Evolutionary conservation across 306 rosid species (phyloP).

Genomic region (Prunus persica): DNA sequence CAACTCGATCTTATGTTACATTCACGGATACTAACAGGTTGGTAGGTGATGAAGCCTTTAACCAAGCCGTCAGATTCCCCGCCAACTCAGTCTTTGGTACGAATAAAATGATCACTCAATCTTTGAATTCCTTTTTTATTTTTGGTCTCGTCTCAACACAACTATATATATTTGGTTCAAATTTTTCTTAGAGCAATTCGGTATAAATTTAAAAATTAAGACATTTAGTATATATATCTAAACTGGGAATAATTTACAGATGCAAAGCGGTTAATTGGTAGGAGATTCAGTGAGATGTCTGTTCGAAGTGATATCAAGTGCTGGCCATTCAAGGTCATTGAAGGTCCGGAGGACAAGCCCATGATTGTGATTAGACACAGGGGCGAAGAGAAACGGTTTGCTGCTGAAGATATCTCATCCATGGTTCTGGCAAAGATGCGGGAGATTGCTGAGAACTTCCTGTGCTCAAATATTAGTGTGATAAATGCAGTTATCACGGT

Average conservation of each 20-base stretch:
- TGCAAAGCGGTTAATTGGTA: constrained; percentile 5
- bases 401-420: constrained; percentile 5
- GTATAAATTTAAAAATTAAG: too few relatives aligned
- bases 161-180: too few relatives aligned
- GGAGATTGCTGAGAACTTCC: constrained; percentile 4
- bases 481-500: constrained; percentile 9
- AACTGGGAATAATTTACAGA: background rate
- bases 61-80: background rate
- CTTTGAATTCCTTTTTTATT: too few relatives aligned
- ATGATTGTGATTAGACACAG: background rate
- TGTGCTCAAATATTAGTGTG: background rate
- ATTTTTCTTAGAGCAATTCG: too few relatives aligned
- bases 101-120: too few relatives aligned
- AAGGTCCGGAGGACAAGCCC: background rate
- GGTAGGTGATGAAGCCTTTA: constrained; percentile 1
- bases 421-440: background rate
- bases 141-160: too few relatives aligned
- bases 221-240: too few relatives aligned
- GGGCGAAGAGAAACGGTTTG: background rate
- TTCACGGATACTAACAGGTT: background rate
- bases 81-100: background rate
- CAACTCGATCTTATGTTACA: background rate
- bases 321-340: background rate
- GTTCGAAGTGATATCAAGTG: background rate
- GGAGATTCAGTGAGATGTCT: background rate